Evolutionary conservation across 345 rosid species (phyloP), one percentile per base, ranked within the genome.

Genomic region (Erysimum cheiranthoides): DNA sequence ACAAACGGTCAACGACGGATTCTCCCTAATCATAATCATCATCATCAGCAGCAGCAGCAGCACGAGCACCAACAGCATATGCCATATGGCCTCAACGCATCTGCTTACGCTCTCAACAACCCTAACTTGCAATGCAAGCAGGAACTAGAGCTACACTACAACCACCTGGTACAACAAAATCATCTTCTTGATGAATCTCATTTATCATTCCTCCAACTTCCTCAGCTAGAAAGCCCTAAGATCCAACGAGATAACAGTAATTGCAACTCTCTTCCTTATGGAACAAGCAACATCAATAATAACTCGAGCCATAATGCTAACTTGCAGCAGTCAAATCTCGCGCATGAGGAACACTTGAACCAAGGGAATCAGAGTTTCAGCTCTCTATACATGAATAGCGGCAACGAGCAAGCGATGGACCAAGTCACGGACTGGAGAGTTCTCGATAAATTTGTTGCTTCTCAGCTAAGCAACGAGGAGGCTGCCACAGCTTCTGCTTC

Each of bases 401-500:
- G 62, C 56, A 73, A 61, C 31, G 89, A 87, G 56, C 95, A 86
- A 70, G 88, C 78, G n/a, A 85, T 78, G 36, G 97, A 90, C 59
- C 92, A 90, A 83, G 88, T 88, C 46, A 93, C 90, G 0, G 99
- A 96, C 70, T 96, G 99, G 99, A 87, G 99, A 42, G 90, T 91
- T 14, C 90, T 96, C 17, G 98, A 96, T 80, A 93, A 96, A 68
- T 93, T 96, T 67, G 97, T 96, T 4, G 99, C 99, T 2, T 96
- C 96, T 63, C 99, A 96, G 82, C 85, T 96, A 10, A 93, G 97
- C 82, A 88, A 91, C 38, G 99, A 88, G 52, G 89, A 89, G 62
- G 91, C 81, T 21, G 69, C 70, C 46, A 52, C 74, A 50, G 69
- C 78, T 52, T 73, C 78, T 73, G 66, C 74, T 35, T 73, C 81